phyloP scores from a whole-genome alignment of 192 early-diverging fungal species.

The Pilaira anomala region DNA sequence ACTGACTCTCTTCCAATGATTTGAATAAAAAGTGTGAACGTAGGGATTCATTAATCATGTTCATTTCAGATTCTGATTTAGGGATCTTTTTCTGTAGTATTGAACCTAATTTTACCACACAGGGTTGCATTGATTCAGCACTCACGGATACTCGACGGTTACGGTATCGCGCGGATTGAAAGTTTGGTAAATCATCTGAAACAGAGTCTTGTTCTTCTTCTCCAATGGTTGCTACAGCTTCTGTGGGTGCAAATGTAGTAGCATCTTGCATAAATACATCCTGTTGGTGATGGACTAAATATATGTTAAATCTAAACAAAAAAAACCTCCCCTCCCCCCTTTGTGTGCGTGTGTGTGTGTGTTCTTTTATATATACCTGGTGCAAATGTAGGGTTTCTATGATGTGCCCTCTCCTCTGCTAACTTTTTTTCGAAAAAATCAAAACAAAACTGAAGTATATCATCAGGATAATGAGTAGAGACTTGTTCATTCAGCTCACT shows the following conservation, averaged over 20 bases:
- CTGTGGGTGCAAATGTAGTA: not conserved
- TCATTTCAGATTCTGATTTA: slow-evolving; percentile 23
- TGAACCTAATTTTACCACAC: not conserved
- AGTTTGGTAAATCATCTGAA: slow-evolving; percentile 18
- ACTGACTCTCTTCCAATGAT: slow-evolving; percentile 34
- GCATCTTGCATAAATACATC: not conserved
- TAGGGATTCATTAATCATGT: slow-evolving; percentile 27
- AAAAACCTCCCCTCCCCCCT: not conserved
- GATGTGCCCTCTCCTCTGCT: slow-evolving; percentile 31
- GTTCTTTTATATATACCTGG: not conserved
- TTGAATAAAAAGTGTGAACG: slow-evolving; percentile 36
- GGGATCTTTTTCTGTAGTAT: slow-evolving; percentile 13
- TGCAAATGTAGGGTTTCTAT: slow-evolving; percentile 28
- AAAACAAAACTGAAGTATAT: slow-evolving; percentile 20
- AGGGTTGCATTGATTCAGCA: slow-evolving; percentile 41
- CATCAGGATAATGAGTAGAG: not conserved
- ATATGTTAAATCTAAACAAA: not conserved
- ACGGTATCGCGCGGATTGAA: not conserved
- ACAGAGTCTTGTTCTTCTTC: not conserved
- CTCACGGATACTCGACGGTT: slow-evolving; percentile 39
- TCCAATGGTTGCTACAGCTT: no score
- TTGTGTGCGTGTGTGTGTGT: no score
- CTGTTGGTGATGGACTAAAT: not conserved
- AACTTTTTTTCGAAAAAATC: slow-evolving; percentile 27
- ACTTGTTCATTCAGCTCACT: not conserved